Evolutionary conservation across 2,329 filamentous ascomycete species (phyloP), one percentile per base, ranked within the genome.

Genomic region (Akanthomyces lecanii): DNA sequence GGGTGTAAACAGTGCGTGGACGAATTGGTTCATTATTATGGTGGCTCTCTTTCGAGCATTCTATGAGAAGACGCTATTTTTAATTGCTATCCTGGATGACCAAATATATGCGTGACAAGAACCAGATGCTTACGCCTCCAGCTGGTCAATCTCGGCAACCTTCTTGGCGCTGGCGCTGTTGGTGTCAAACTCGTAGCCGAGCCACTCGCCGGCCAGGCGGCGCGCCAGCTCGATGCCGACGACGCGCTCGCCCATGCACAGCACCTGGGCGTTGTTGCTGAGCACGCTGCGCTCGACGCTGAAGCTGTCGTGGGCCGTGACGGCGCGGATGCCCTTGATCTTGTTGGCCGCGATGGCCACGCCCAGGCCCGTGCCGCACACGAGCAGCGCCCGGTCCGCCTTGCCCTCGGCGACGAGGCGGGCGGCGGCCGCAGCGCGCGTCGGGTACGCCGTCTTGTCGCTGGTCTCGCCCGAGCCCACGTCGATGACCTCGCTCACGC

Each of bases 301-400:
- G 79, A 93, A 96, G 67, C 87, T 88, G 73, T 96, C 92, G 74
- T 96, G 92, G 1, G 92, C 92, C 5, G 91, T 96, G 21, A 96
- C 92, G n/a, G 92, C 92, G 28, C 91, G 82, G 65, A 96, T 86
- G 6, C 91, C 91, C 63, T 87, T 88, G 67, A 96, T 86, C 76
- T 96, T 96, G 82, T 96, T 96, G 67, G 92, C 92, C n/a, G 85
- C 79, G 72, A 96, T 96, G 69, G 92, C 91, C 8, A 96, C 92
- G 23, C 92, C 92, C 8, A 96, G 83, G 0, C 92, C 92, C 0
- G 92, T 96, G 2, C 92, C 91, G 77, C 91, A 96, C 78, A 96
- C 91, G 48, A 92, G 78, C 44, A 96, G 81, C 0, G 90, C 91
- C 60, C 91, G 88, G 76, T 96, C 91, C 59, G 85, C 89, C 70